A percentile compares a stretch with the other conserved stretches of the same genome.
These are phyloP conservation scores for Acephala macrosclerotiorum DNA, from an alignment of 2,329 filamentous ascomycete genomes.

Conservation along the genomic window DNA sequence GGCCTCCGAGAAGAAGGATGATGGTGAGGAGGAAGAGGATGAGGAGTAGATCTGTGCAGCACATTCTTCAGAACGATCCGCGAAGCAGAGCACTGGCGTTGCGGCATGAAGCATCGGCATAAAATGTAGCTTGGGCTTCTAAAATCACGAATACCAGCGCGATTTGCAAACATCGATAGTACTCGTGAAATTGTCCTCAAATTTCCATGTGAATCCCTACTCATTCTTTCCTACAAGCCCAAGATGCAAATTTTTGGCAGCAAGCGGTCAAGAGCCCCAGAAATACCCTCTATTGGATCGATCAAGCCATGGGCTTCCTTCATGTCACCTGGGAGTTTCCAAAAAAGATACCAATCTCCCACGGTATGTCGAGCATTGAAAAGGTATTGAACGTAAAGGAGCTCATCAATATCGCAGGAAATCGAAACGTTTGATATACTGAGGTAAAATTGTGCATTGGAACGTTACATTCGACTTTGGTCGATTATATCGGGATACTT, in stretches of 20 bases:
- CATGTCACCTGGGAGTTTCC: no score
- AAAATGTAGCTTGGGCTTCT: conserved; percentile 17
- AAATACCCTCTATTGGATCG: no score
- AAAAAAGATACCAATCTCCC: no score
- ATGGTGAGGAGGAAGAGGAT: conserved; percentile 79
- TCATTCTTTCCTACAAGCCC: conserved; percentile 18
- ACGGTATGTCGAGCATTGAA: no score
- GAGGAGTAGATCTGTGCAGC: conserved; percentile 47
- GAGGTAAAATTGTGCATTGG: neutral
- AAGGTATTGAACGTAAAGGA: no score
- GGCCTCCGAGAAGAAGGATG: conserved; percentile 86
- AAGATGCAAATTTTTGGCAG: neutral
- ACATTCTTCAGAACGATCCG: neutral
- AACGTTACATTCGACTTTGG: neutral
- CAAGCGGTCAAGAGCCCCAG: no score
- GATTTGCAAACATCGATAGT: neutral
- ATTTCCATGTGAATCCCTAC: neutral
- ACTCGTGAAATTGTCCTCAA: neutral
- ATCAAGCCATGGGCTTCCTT: no score
- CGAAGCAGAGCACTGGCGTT: conserved; percentile 7
- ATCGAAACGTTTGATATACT: neutral
- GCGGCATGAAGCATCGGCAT: conserved; percentile 11
- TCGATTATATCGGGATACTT: neutral
- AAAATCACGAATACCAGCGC: conserved; percentile 3
- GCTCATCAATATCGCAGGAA: no score